Evolutionary conservation across 257 asterid genomes (phyloP), one percentile per base, ranked within the genome.

Genomic region (Solanum rostratum): DNA sequence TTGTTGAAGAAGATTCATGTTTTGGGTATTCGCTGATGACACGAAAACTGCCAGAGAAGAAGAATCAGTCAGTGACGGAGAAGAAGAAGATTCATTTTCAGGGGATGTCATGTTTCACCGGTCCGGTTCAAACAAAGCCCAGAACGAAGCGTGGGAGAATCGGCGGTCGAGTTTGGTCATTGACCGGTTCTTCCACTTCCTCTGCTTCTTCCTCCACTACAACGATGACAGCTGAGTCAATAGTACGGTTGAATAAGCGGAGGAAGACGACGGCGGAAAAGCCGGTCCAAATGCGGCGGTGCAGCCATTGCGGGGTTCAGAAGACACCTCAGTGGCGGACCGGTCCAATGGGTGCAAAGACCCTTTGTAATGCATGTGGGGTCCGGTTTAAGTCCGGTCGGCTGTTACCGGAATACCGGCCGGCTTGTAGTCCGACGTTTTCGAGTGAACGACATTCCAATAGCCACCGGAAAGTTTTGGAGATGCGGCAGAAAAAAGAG

Each of bases 291-390:
- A 63, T 62, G 57, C 89, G 92, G 70, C 65, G 90, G 49, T 87
- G 92, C 82, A 84, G 80, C 5, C 92, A 87, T 82, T 88, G 89
- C 81, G 83, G 85, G 30, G 89, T 88, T 30, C 89, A 78, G 84
- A 89, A 82, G 84, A 87, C 89, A 12, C 90, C 90, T 2, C 90
- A 86, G 15, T 87, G 91, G 91, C 66, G 90, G 53, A 39, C 92
- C 85, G 92, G 90, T 30, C 89, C 92, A 3, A 37, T 89, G 83
- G 90, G 90, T 33, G 86, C 90, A 3, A 89, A 89, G 84, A 87
- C 89, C 2, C 84, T 89, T 19, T 89, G 92, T 14, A 89, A 89
- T 49, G 92, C 92, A n/a, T 89, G 92, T 57, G 92, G 92, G 2
- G 90, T 89, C 29, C 86, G 92, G 20, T 87, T 55, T 12, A 87